Evolutionary conservation across 2,329 filamentous ascomycete genomes (phyloP).

Genomic region (Cladosporium phlei): DNA sequence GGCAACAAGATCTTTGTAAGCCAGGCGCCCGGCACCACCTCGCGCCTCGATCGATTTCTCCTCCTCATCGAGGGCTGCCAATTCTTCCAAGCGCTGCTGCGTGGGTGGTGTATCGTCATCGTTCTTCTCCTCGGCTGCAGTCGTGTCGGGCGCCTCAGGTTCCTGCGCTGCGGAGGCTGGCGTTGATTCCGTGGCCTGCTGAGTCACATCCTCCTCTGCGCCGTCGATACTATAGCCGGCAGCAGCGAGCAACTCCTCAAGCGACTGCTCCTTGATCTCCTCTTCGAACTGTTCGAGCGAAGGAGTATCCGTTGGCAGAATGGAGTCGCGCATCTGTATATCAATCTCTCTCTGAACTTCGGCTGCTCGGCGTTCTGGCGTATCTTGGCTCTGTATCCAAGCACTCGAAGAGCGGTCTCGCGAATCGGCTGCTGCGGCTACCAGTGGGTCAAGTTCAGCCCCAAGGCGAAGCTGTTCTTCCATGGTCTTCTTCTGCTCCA

Average conservation of each 20-base stretch:
- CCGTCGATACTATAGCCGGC: slow-evolving; percentile 35
- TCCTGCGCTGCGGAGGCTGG: slow-evolving; percentile 13
- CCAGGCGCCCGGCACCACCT: slow-evolving; percentile 75
- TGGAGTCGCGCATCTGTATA: slow-evolving; percentile 13
- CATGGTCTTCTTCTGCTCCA: slow-evolving; percentile 19
- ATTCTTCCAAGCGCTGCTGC: slow-evolving; percentile 40
- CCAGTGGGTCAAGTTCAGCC: slow-evolving; percentile 24
- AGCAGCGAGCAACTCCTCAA: slow-evolving; percentile 41
- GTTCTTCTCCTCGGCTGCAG: neutral
- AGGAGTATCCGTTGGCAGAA: slow-evolving; percentile 27
- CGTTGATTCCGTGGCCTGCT: neutral
- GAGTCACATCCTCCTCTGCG: slow-evolving; percentile 1
- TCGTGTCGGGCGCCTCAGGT: neutral
- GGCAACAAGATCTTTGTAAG: slow-evolving; percentile 71
- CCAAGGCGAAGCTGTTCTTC: slow-evolving; percentile 31
- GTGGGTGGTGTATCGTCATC: slow-evolving; percentile 15
- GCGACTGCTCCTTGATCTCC: slow-evolving; percentile 33
- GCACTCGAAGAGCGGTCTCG: neutral
- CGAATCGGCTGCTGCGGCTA: slow-evolving; percentile 1
- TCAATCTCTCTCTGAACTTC: slow-evolving; percentile 34
- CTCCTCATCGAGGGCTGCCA: slow-evolving; percentile 53
- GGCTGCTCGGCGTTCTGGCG: slow-evolving; percentile 2
- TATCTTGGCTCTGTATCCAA: slow-evolving; percentile 8
- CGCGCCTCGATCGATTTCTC: slow-evolving; percentile 65
- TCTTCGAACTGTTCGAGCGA: slow-evolving; percentile 28